Percentiles rank a stretch among this genome's conserved stretches.
phyloP scores from a whole-genome alignment of 257 asterid species.

The Leptodermis oblonga region DNA sequence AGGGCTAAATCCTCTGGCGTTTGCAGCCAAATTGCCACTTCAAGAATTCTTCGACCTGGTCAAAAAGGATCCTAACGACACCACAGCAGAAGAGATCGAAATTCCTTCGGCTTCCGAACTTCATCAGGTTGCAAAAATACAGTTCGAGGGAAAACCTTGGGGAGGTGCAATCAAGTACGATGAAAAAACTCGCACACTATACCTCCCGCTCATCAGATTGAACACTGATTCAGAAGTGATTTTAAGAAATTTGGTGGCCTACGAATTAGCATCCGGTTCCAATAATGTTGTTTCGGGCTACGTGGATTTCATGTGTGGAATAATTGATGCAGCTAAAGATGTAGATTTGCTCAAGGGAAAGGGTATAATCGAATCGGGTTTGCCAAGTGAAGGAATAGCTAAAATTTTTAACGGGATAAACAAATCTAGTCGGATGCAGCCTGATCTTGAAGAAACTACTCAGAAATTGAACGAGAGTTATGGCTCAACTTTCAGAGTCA shows the following conservation, averaged over 20 bases:
- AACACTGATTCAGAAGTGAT: slow-evolving; percentile 13
- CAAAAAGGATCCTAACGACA: not conserved
- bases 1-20: not conserved
- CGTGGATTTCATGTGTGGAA: slow-evolving; percentile 27
- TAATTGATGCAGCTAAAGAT: slow-evolving; percentile 21
- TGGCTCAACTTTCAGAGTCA: not conserved
- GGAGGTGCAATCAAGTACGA: slow-evolving; percentile 12
- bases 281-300: slow-evolving; percentile 12
- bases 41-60: not conserved
- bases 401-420: slow-evolving; percentile 18
- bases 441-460: not conserved
- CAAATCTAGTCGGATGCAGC: slow-evolving; percentile 1
- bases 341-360: slow-evolving; percentile 9
- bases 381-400: slow-evolving; percentile 11
- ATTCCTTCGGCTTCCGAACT: slow-evolving; percentile 35
- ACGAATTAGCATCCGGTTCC: slow-evolving; percentile 19
- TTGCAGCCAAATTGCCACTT: slow-evolving; percentile 9
- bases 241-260: slow-evolving; percentile 26
- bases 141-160: too few relatives aligned
- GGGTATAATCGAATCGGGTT: slow-evolving; percentile 6
- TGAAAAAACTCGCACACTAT: not conserved
- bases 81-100: slow-evolving; percentile 20
- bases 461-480: not conserved
- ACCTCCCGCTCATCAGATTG: slow-evolving; percentile 1
- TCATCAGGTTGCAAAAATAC: slow-evolving; percentile 17